Base-by-base conservation (phyloP, 768 basidiomycete species). In the Calocybe cyanea region DNA sequence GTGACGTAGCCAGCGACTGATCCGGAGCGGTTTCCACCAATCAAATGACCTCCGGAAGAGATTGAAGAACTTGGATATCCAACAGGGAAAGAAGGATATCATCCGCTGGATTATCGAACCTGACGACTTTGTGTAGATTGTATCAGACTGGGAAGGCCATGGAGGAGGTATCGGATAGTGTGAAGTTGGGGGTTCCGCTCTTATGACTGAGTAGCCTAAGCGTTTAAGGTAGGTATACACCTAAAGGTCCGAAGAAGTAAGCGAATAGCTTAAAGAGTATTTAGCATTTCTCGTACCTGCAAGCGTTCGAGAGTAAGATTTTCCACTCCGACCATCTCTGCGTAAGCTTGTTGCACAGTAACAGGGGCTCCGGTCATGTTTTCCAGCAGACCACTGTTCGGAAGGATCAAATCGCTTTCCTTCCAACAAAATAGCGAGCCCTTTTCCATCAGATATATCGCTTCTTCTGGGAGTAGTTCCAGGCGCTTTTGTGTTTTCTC, bases 401-500 rank as follows among this genome's bases (percentile, higher is more conserved):
- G 41, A 11, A 61, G 36, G 28, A 63, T 50, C 23, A 64, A 35
- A 21, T 67, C 63, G 10, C 57, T 59, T 0, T 79, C 70, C 57
- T 82, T 85, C 78, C 85, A 92, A 57, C 92, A 92, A 51, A 89
- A 87, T 51, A 97, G 67, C 2, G 86, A 76, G 0, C 96, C 95
- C 34, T 94, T 72, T 65, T 98, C 96, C 36, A 95, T 76, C 24
- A 98, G 78, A 69, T 97, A 98, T 14, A 99, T 74, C 0, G 91
- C 81, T 68, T 99, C 96, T 67, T 99, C 96, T 0, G 96, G 96
- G 2, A 99, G 73, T 0, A 99, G 73, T 58, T 97, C 92, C 14
- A 91, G 68, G 20, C 83, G 69, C 62, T 84, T 90, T 11, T 77
- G 73, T 1, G 67, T 45, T 56, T 79, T 85, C 33, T 63, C 54